phyloP scores from a whole-genome alignment of 768 basidiomycete genomes.

The Suillus ampliporus region DNA sequence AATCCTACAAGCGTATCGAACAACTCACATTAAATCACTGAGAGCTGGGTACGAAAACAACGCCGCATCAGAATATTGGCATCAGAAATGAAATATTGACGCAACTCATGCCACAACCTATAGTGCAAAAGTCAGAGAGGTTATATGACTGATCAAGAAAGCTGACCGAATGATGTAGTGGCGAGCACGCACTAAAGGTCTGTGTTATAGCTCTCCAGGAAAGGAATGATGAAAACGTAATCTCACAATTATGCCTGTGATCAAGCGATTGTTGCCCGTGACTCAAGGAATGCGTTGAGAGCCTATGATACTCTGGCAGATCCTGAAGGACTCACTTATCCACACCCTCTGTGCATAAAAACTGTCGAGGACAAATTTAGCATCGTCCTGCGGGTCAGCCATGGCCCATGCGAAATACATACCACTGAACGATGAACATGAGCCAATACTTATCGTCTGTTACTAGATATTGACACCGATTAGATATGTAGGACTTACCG shows the following conservation, averaged over 20 bases:
- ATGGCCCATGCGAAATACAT: background rate
- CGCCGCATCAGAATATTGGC: background rate
- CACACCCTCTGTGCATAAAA: slow-evolving; percentile 31
- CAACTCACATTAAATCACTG: slow-evolving; percentile 2
- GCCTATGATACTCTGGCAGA: background rate
- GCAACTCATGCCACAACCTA: slow-evolving; percentile 25
- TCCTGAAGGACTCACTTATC: slow-evolving; percentile 24
- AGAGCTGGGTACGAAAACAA: background rate
- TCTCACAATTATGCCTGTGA: slow-evolving; percentile 13
- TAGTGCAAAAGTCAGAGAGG: background rate
- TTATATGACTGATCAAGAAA: slow-evolving; percentile 14
- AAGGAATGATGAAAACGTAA: background rate
- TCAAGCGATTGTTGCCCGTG: slow-evolving; percentile 19
- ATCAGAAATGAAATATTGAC: background rate
- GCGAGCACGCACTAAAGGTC: slow-evolving; percentile 13
- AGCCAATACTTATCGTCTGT: slow-evolving; percentile 17
- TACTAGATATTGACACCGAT: background rate
- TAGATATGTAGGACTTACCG: background rate
- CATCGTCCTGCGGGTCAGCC: background rate
- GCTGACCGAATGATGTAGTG: slow-evolving; percentile 10
- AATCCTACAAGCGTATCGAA: background rate
- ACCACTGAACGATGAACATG: slow-evolving; percentile 30
- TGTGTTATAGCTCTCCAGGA: background rate
- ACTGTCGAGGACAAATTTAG: slow-evolving; percentile 10
- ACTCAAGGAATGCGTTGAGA: slow-evolving; percentile 15